phyloP scores from a whole-genome alignment of 805 yeast genomes.

The Myxozyma monticola region DNA sequence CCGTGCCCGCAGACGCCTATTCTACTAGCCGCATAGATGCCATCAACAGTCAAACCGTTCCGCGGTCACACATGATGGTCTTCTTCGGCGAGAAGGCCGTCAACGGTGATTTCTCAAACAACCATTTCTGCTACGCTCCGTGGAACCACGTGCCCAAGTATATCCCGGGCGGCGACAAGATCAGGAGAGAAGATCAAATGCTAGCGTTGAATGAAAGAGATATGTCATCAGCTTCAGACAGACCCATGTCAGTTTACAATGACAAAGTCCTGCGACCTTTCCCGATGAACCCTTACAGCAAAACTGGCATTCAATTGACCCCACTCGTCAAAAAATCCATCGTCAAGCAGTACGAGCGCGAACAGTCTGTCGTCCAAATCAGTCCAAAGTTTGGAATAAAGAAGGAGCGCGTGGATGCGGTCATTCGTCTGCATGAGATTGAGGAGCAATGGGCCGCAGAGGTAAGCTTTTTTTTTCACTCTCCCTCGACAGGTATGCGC shows the following conservation, averaged over 20 bases:
- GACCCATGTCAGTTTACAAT: background rate
- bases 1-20: conserved; percentile 6
- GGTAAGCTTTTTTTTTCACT: conserved; percentile 48
- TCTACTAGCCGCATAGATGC: background rate
- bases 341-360: conserved; percentile 53
- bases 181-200: too few relatives aligned
- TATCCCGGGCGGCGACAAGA: conserved; percentile 13
- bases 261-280: conserved; percentile 59
- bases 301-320: conserved; percentile 63
- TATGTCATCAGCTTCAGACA: too few relatives aligned
- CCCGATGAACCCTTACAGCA: conserved; percentile 69
- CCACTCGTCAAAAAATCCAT: conserved; percentile 61
- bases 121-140: conserved; percentile 24
- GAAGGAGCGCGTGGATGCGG: conserved; percentile 87
- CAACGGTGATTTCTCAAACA: conserved; percentile 28
- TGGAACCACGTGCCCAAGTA: conserved; percentile 30
- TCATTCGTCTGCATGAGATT: conserved; percentile 63
- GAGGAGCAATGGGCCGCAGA: conserved; percentile 61
- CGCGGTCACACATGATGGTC: conserved; percentile 24
- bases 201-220: background rate
- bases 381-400: conserved; percentile 79
- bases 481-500: background rate
- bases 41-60: conserved; percentile 6
- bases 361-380: conserved; percentile 66
- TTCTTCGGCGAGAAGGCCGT: conserved; percentile 30